A percentile compares a stretch with the other conserved stretches of the same genome.
phyloP scores from a whole-genome alignment of 2,329 filamentous ascomycete genomes.

The Claviceps digitariae region DNA sequence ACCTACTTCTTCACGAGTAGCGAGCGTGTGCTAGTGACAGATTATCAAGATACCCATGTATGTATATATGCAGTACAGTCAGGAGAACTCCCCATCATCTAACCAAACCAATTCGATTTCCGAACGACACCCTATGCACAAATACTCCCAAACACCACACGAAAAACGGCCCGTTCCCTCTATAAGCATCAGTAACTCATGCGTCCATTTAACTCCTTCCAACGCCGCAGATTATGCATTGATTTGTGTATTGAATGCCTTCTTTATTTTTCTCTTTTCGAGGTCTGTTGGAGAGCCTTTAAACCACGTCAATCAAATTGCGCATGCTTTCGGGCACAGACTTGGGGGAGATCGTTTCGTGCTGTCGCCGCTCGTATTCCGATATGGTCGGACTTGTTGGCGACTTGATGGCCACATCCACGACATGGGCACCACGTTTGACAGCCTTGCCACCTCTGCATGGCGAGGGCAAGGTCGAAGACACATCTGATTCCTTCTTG shows the following conservation, averaged over 20 bases:
- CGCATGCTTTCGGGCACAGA: conserved; percentile 27
- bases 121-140: background rate
- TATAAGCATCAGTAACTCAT: background rate
- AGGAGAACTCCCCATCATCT: background rate
- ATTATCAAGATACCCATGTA: background rate
- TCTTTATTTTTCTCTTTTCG: background rate
- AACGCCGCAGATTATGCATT: background rate
- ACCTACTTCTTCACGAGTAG: background rate
- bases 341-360: conserved; percentile 29
- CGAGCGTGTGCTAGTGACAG: background rate
- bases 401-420: conserved; percentile 3
- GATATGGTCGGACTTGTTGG: conserved; percentile 8
- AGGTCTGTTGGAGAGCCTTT: background rate
- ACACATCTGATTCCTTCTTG: background rate
- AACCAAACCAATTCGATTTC: background rate
- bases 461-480: background rate
- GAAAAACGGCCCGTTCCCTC: background rate
- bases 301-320: conserved; percentile 19
- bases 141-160: background rate
- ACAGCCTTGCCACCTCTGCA: background rate
- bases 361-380: background rate
- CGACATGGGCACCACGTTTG: conserved; percentile 8
- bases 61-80: background rate
- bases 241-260: background rate
- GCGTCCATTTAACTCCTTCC: background rate